Evolutionary conservation across 2,329 filamentous ascomycete species (phyloP).

Genomic region (Alternaria triticina): DNA sequence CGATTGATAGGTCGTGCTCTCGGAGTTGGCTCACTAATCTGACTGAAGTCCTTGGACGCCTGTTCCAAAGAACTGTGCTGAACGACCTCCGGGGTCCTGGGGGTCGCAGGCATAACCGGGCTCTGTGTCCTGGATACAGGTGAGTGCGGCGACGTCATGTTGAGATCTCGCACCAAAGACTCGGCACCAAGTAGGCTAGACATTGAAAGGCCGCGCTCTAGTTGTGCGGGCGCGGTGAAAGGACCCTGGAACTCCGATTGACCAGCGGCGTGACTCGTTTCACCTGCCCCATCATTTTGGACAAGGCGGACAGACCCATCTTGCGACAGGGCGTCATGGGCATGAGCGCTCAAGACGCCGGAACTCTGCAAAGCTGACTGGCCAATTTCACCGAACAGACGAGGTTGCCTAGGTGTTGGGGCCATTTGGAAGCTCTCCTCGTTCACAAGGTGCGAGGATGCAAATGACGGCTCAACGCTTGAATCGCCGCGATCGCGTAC

Average conservation of each 20-base stretch:
- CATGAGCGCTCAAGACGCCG: conserved; percentile 49
- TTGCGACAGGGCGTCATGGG: conserved; percentile 38
- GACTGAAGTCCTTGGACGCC: conserved; percentile 33
- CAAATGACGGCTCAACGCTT: conserved; percentile 48
- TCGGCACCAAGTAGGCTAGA: conserved; percentile 57
- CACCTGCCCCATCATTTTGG: conserved; percentile 1
- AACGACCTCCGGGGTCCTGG: conserved; percentile 44
- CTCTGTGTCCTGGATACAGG: conserved; percentile 45
- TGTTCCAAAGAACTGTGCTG: conserved; percentile 43
- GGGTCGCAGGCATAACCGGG: conserved; percentile 47
- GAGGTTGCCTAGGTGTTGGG: conserved; percentile 38
- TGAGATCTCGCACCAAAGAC: conserved; percentile 56
- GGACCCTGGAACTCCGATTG: conserved; percentile 17
- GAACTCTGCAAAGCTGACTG: conserved; percentile 62
- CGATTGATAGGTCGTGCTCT: conserved; percentile 51
- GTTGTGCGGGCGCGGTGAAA: conserved; percentile 24
- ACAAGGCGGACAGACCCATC: conserved; percentile 15
- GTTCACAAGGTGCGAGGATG: conserved; percentile 37
- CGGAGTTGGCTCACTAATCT: conserved; percentile 47
- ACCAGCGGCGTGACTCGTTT: conserved; percentile 16
- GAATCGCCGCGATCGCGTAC: conserved; percentile 47
- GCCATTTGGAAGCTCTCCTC: conserved; percentile 38
- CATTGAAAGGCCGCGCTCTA: conserved; percentile 38
- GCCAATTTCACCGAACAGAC: conserved; percentile 68
- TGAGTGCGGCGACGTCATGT: conserved; percentile 55